These are phyloP conservation scores for Verticillium klebahnii DNA, from an alignment of 2,329 filamentous ascomycete species.

Conservation along the genomic window DNA sequence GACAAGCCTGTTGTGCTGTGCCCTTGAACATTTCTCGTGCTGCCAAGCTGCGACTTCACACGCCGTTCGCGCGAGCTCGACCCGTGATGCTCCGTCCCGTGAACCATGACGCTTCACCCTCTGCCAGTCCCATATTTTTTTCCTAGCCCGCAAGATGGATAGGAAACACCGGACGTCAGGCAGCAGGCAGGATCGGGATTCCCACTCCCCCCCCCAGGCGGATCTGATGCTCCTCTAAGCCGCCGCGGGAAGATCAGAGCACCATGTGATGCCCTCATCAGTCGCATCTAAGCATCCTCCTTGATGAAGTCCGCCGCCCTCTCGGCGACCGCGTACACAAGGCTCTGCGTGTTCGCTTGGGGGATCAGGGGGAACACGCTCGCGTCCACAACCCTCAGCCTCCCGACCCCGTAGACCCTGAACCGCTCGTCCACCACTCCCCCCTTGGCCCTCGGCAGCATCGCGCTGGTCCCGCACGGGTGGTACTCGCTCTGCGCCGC, in stretches of 20 bases:
- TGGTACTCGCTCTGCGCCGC: conserved; percentile 11
- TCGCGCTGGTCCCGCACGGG: conserved; percentile 9
- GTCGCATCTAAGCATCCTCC: background rate
- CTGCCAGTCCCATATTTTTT: background rate
- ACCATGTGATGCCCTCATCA: background rate
- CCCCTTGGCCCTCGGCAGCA: conserved; percentile 11
- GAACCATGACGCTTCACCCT: background rate
- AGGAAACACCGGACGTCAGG: background rate
- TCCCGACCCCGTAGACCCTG: conserved; percentile 21
- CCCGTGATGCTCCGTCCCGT: background rate
- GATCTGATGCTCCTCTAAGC: background rate
- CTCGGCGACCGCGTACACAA: conserved; percentile 30
- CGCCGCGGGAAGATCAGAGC: background rate
- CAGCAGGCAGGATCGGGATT: background rate
- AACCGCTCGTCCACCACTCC: conserved; percentile 26
- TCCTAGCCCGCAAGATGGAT: background rate
- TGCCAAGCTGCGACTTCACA: background rate
- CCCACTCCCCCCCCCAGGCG: background rate
- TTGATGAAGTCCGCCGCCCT: conserved; percentile 15
- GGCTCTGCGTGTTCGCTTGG: conserved; percentile 24
- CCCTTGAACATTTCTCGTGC: background rate
- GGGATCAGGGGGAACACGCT: conserved; percentile 24
- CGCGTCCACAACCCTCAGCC: conserved; percentile 22
- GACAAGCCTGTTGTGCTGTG: background rate
- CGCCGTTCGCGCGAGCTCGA: background rate